Conservation (phyloP, 768 basidiomycete species). For the Phanerodontia chrysosporium region DNA sequence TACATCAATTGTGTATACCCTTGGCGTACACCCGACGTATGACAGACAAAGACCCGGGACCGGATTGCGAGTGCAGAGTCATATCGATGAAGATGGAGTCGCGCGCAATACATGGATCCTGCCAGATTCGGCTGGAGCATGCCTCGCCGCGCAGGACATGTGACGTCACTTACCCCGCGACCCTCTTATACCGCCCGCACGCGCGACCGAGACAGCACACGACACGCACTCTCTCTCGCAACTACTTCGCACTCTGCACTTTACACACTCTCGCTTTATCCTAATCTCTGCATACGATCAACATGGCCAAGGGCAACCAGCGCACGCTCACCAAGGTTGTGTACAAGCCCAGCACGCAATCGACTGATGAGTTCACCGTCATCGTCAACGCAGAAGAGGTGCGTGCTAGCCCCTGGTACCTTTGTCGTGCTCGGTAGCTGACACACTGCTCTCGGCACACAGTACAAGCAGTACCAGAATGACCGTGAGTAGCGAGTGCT, state of each 20-base stretch:
- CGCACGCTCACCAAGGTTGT: constrained; percentile 65
- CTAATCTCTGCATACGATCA: not conserved
- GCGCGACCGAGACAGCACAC: not conserved
- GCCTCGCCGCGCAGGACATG: not conserved
- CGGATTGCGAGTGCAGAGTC: not conserved
- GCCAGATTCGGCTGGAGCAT: not conserved
- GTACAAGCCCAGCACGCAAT: constrained; percentile 73
- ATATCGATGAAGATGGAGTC: not conserved
- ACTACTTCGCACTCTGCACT: not conserved
- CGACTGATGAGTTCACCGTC: constrained; percentile 68
- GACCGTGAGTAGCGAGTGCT: constrained; percentile 52
- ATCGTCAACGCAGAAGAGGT: constrained; percentile 68
- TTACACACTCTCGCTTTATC: not conserved
- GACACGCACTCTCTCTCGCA: not conserved
- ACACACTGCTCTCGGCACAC: not conserved
- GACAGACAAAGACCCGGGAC: not conserved
- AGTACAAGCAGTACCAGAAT: constrained; percentile 77
- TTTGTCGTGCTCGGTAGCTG: constrained; percentile 4
- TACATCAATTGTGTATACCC: no score
- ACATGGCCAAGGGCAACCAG: constrained; percentile 37
- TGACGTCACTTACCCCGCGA: not conserved
- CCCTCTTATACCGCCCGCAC: not conserved
- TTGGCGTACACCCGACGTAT: not conserved
- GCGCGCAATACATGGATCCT: not conserved
- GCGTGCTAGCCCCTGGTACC: constrained; percentile 14